Evolutionary conservation across 2,329 filamentous ascomycete species (phyloP).

Genomic region (Hypoxylon sp.): DNA sequence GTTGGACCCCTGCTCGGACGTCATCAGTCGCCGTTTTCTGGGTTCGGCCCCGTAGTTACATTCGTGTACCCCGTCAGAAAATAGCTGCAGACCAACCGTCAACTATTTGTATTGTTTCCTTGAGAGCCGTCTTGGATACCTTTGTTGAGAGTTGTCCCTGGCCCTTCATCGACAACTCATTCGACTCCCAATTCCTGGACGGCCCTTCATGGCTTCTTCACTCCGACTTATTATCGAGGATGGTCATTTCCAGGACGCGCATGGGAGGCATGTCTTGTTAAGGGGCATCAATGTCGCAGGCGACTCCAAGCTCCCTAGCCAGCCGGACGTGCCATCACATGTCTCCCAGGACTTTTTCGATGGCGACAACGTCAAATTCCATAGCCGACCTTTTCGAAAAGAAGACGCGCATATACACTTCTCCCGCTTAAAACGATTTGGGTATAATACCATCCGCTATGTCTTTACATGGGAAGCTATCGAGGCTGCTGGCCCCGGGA

Average conservation of each 20-base stretch:
- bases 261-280: constrained; percentile 88
- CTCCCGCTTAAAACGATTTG: constrained; percentile 85
- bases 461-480: constrained; percentile 99
- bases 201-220: constrained; percentile 71
- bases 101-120: background rate
- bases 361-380: constrained; percentile 91
- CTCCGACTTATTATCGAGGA: constrained; percentile 88
- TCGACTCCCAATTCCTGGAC: constrained; percentile 6
- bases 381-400: constrained; percentile 85
- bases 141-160: constrained; percentile 10
- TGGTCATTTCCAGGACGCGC: constrained; percentile 83
- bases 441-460: constrained; percentile 97
- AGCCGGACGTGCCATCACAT: constrained; percentile 86
- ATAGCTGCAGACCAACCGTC: constrained; percentile 14
- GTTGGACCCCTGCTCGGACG: constrained; percentile 27
- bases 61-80: constrained; percentile 24
- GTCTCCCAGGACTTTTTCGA: constrained; percentile 87
- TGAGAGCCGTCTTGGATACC: constrained; percentile 4
- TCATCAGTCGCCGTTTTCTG: constrained; percentile 31
- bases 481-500: constrained; percentile 89
- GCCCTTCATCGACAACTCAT: background rate
- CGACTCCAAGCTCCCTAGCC: constrained; percentile 90
- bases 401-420: constrained; percentile 91
- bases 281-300: constrained; percentile 95
- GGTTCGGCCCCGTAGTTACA: constrained; percentile 27